A percentile compares a stretch with the other conserved stretches of the same genome.
phyloP scores from a whole-genome alignment of 306 rosid genomes.

The Geum urbanum region DNA sequence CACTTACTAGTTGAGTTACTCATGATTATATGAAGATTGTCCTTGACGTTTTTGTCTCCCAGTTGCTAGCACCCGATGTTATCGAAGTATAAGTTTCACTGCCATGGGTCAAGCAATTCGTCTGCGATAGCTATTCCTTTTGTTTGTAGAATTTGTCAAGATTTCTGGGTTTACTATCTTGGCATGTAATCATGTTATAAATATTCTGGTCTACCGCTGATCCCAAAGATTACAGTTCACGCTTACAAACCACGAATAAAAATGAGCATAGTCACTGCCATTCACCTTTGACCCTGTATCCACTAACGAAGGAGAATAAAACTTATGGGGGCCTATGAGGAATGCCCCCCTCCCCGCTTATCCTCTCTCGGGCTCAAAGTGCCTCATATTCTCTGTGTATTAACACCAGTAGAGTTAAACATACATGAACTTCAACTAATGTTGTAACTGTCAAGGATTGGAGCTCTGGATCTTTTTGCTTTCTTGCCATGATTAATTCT shows the following conservation, averaged over 20 bases:
- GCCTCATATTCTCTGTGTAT: no score
- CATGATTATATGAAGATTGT: not conserved
- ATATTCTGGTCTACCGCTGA: not conserved
- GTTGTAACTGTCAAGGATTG: no score
- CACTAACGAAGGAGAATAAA: no score
- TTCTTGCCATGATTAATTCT: no score
- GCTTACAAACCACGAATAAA: not conserved
- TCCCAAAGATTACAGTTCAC: not conserved
- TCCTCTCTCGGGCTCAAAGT: no score
- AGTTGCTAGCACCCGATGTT: not conserved
- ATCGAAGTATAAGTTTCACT: not conserved
- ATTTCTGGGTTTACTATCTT: not conserved
- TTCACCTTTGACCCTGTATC: no score
- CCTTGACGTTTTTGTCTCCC: not conserved
- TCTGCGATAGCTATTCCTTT: not conserved
- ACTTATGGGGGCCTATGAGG: no score
- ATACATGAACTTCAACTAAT: no score
- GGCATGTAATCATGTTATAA: not conserved
- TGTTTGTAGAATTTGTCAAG: not conserved
- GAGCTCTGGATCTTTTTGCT: no score
- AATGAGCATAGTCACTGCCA: not conserved
- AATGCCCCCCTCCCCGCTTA: no score
- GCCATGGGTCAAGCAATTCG: not conserved
- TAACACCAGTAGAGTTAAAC: no score
- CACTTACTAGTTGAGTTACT: not conserved